Evolutionary conservation across 2,329 filamentous ascomycete genomes (phyloP).

Genomic region (Phoma sp.): DNA sequence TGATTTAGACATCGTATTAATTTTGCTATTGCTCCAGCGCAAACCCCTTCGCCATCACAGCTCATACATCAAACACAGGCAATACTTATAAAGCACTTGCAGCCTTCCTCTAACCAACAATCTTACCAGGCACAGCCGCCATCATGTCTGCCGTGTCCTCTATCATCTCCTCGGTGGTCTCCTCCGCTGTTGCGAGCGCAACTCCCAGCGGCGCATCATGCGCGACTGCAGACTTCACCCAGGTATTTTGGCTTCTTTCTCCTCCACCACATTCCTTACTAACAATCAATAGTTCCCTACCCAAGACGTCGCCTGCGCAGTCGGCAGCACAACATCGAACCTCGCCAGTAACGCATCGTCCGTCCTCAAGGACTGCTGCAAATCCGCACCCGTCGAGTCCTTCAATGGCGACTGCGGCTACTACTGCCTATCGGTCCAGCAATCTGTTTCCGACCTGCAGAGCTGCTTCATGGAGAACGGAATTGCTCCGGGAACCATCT

Average conservation of each 20-base stretch:
- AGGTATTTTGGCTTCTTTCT: not conserved
- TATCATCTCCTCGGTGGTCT: slow-evolving; percentile 17
- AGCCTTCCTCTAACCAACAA: not conserved
- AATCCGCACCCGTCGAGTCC: slow-evolving; percentile 36
- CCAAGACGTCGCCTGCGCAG: slow-evolving; percentile 36
- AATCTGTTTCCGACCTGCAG: slow-evolving; percentile 35
- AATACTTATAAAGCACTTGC: not conserved
- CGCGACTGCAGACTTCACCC: slow-evolving; percentile 30
- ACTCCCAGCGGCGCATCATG: slow-evolving; percentile 26
- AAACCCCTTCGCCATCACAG: slow-evolving; percentile 3
- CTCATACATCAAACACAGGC: not conserved
- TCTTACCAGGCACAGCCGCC: not conserved
- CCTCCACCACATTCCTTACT: not conserved
- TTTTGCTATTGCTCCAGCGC: not conserved
- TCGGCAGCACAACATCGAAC: slow-evolving; percentile 29
- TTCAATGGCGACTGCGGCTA: slow-evolving; percentile 39
- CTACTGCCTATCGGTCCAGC: slow-evolving; percentile 39
- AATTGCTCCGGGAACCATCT: slow-evolving; percentile 27
- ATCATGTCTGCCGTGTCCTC: slow-evolving; percentile 24
- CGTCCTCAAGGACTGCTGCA: slow-evolving; percentile 40
- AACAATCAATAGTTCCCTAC: slow-evolving; percentile 27
- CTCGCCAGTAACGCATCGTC: slow-evolving; percentile 34
- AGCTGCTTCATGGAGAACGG: slow-evolving; percentile 39
- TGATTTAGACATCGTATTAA: slow-evolving; percentile 7
- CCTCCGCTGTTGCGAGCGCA: slow-evolving; percentile 25